Conservation (phyloP, 805 yeast species). For the Candida jianshihensis region DNA sequence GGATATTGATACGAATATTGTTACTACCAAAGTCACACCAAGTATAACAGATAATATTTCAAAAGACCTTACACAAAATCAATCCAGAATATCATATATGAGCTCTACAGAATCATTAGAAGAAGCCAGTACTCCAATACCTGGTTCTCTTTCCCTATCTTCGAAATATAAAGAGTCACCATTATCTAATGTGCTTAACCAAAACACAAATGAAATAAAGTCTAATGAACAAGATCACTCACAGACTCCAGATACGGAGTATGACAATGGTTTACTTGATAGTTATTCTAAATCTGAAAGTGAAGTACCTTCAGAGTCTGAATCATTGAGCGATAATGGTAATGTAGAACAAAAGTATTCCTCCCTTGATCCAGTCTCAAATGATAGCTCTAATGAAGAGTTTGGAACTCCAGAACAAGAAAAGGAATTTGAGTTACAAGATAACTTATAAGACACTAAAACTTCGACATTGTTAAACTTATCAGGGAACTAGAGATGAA, state of each 20-base stretch:
- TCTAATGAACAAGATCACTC: no score
- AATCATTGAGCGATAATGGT: neutral
- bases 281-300: slow-evolving; percentile 12
- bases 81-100: slow-evolving; percentile 3
- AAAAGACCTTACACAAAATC: slow-evolving; percentile 3
- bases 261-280: slow-evolving; percentile 9
- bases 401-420: no score
- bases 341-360: neutral
- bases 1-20: slow-evolving; percentile 38
- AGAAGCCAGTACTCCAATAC: neutral
- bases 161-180: slow-evolving; percentile 13
- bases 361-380: neutral
- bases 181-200: slow-evolving; percentile 6
- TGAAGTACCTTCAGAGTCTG: slow-evolving; percentile 6
- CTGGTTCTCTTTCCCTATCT: neutral
- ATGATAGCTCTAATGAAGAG: no score
- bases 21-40: slow-evolving; percentile 28
- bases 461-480: no score
- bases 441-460: no score
- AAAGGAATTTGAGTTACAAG: no score
- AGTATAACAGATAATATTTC: slow-evolving; percentile 15
- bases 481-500: no score
- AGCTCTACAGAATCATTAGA: slow-evolving; percentile 13
- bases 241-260: no score
- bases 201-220: neutral